Conservation (phyloP, 805 yeast genomes). For the Suhomyces pyralidae region DNA sequence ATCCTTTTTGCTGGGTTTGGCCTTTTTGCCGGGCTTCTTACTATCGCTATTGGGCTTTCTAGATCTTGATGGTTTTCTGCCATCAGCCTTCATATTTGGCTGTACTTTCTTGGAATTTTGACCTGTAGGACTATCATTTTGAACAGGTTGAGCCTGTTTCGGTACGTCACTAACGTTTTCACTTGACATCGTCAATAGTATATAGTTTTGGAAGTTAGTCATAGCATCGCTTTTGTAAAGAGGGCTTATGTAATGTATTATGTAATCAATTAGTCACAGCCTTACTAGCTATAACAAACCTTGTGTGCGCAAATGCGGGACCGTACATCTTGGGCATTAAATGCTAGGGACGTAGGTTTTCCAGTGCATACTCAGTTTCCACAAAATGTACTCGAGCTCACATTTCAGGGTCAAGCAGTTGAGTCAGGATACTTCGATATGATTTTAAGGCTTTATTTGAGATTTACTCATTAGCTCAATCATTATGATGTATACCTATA, state of each 20-base stretch:
- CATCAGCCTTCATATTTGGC: not conserved
- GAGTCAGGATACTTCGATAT: not conserved
- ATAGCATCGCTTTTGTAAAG: not conserved
- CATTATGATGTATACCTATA: not conserved
- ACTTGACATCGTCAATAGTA: not conserved
- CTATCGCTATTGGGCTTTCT: not conserved
- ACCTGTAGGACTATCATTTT: not conserved
- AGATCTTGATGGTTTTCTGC: not conserved
- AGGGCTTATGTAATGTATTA: not conserved
- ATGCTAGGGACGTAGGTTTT: not conserved
- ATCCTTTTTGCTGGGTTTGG: not conserved
- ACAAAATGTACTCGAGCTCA: not conserved
- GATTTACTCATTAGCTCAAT: not conserved
- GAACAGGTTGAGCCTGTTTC: not conserved
- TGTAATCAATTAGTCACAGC: not conserved
- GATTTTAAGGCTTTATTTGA: not conserved
- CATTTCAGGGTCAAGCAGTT: not conserved
- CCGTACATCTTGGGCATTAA: not conserved
- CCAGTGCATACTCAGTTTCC: not conserved
- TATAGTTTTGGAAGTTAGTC: not conserved
- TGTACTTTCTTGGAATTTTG: not conserved
- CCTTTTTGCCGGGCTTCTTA: not conserved
- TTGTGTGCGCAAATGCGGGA: not conserved
- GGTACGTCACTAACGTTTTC: not conserved
- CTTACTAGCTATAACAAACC: not conserved